phyloP scores from a whole-genome alignment of 306 rosid genomes.

The Pueraria montana region DNA sequence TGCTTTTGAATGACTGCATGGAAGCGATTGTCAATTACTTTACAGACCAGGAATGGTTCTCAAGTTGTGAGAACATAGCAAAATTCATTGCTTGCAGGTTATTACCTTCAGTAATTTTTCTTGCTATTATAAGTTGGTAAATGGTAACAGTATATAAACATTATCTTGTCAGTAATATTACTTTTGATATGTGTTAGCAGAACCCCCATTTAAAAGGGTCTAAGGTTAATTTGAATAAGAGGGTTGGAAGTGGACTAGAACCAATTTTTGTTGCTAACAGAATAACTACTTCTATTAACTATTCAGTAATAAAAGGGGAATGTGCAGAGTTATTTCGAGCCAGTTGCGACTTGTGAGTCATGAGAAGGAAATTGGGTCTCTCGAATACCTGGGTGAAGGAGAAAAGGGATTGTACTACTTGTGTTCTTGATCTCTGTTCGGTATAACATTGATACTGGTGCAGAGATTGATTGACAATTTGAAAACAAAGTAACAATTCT shows the following conservation, averaged over 20 bases:
- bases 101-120: conserved; percentile 24
- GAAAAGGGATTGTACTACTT: not conserved
- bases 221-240: not conserved
- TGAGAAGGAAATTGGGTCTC: not conserved
- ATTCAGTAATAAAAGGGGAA: not conserved
- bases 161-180: not conserved
- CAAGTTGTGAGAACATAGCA: conserved; percentile 81
- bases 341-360: not conserved
- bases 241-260: not conserved
- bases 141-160: not conserved
- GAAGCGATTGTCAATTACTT: conserved; percentile 75
- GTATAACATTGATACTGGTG: not conserved
- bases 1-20: conserved; percentile 75
- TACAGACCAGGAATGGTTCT: conserved; percentile 76
- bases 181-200: not conserved
- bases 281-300: not conserved
- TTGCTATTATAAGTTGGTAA: conserved; percentile 33
- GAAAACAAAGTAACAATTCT: too few species aligned
- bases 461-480: not conserved
- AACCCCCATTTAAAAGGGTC: not conserved
- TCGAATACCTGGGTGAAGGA: not conserved
- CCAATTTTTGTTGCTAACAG: not conserved
- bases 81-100: conserved; percentile 89
- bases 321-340: not conserved
- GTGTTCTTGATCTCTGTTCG: not conserved